Evolutionary conservation across 371 early-diverging fungal species (phyloP), one percentile per base, ranked within the genome.

Genomic region (Mucor sp.): DNA sequence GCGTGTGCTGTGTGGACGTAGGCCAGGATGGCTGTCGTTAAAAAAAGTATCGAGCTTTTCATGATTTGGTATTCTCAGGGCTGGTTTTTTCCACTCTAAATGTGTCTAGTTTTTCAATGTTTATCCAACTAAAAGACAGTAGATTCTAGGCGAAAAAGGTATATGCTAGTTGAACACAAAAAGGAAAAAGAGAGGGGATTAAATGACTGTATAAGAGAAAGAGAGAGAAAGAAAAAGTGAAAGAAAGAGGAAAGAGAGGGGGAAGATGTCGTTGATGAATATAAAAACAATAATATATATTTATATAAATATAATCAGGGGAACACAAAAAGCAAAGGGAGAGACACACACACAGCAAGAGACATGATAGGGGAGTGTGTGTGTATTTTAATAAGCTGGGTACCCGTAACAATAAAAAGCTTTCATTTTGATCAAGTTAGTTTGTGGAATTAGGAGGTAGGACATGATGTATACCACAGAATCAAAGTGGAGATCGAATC

Each of bases 401-500:
- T 63, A 63, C 56, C 63, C 41, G 28, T 41, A 39, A 28, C 19
- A 32, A 32, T 47, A 47, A 47, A 44, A 47, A 17, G 41, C 47
- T 47, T 47, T n/a, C 19, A 19, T 44, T 43, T 43, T 44, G 44
- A 44, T 50, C 25, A 53, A 53, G 53, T 27, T 53, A 53, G 53
- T 53, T 53, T 23, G 53, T 62, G 15, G 32, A 63, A 27, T 53
- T 53, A 50, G 62, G 62, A 62, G 62, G 62, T 62, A 62, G 53
- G 53, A 53, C 53, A 53, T 53, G 53, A 53, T 53, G 53, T 27
- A 27, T 48, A 53, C 53, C 62, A 62, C 48, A 53, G 32, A 64
- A 23, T 64, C 25, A 28, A 64, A 56, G 67, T 67, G 61, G 67
- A 67, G 67, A 67, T 67, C 55, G 48, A 62, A 62, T 62, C 35